phyloP scores from a whole-genome alignment of 805 yeast genomes.

The Scheffersomyces ergatensis region DNA sequence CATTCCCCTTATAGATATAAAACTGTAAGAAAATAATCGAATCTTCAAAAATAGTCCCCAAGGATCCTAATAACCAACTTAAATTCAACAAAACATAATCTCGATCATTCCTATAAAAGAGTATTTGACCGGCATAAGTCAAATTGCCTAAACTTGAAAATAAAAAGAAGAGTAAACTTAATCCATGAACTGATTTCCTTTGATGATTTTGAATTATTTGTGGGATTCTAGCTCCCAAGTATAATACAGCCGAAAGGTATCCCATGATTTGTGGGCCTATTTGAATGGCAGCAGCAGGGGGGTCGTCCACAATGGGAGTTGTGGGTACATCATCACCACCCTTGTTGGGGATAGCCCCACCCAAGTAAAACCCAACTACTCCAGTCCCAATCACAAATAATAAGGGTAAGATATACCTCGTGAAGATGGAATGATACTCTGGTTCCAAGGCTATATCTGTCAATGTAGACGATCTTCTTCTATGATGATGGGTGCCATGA shows the following conservation, averaged over 20 bases:
- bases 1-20: constrained; percentile 49
- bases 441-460: constrained; percentile 50
- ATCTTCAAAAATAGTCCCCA: constrained; percentile 77
- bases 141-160: constrained; percentile 73
- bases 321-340: constrained; percentile 19
- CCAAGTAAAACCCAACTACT: constrained; percentile 52
- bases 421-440: constrained; percentile 43
- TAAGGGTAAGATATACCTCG: constrained; percentile 56
- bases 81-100: constrained; percentile 59
- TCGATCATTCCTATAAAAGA: constrained; percentile 61
- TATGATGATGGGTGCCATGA: constrained; percentile 33
- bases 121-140: constrained; percentile 72
- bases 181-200: constrained; percentile 80
- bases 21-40: constrained; percentile 64
- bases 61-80: constrained; percentile 77
- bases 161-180: constrained; percentile 76
- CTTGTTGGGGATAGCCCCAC: constrained; percentile 28
- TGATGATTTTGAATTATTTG: constrained; percentile 79
- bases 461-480: constrained; percentile 52
- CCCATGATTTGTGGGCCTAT: constrained; percentile 69
- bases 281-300: constrained; percentile 20
- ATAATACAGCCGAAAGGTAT: constrained; percentile 64
- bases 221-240: constrained; percentile 74
- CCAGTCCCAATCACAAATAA: constrained; percentile 65
- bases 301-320: constrained; percentile 9